These are phyloP conservation scores for Microdochium bolleyi DNA, from an alignment of 2,329 filamentous ascomycete genomes.

Conservation along the genomic window DNA sequence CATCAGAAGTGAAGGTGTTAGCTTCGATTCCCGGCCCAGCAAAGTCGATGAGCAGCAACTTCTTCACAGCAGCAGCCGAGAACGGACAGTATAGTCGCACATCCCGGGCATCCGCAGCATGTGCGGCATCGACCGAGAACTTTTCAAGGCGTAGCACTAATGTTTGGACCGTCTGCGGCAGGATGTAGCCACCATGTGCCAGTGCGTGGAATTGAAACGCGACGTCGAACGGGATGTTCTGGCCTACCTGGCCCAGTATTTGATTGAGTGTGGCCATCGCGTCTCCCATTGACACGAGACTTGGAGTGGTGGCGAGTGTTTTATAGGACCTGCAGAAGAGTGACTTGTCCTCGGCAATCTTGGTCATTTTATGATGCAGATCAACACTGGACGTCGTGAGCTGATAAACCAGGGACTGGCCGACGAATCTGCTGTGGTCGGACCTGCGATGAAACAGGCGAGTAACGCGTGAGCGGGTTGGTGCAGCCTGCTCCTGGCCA, in stretches of 20 bases:
- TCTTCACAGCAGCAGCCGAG: conserved; percentile 44
- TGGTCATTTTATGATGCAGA: conserved; percentile 19
- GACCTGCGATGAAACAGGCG: conserved; percentile 14
- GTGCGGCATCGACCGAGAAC: not conserved
- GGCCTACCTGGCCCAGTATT: conserved; percentile 1
- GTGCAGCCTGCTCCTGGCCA: conserved; percentile 3
- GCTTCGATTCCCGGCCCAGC: conserved; percentile 43
- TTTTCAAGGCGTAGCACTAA: not conserved
- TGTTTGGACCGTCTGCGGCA: conserved; percentile 38
- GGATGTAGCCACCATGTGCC: conserved; percentile 53
- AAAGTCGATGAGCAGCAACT: conserved; percentile 44
- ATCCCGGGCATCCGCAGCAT: conserved; percentile 8
- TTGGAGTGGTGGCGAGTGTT: not conserved
- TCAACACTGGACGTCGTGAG: conserved; percentile 17
- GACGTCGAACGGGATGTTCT: conserved; percentile 38
- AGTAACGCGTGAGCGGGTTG: conserved; percentile 16
- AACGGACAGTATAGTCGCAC: conserved; percentile 25
- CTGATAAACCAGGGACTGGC: conserved; percentile 37
- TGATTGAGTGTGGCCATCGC: conserved; percentile 22
- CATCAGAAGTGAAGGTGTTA: conserved; percentile 22
- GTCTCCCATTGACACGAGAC: conserved; percentile 6
- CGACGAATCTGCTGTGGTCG: conserved; percentile 23
- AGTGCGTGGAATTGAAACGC: conserved; percentile 58
- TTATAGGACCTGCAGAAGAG: conserved; percentile 5
- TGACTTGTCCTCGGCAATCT: conserved; percentile 15